Percentiles rank a stretch among this genome's conserved stretches.
Evolutionary conservation across 2,329 filamentous ascomycete genomes (phyloP).

Genomic region (Cordyceps militaris): DNA sequence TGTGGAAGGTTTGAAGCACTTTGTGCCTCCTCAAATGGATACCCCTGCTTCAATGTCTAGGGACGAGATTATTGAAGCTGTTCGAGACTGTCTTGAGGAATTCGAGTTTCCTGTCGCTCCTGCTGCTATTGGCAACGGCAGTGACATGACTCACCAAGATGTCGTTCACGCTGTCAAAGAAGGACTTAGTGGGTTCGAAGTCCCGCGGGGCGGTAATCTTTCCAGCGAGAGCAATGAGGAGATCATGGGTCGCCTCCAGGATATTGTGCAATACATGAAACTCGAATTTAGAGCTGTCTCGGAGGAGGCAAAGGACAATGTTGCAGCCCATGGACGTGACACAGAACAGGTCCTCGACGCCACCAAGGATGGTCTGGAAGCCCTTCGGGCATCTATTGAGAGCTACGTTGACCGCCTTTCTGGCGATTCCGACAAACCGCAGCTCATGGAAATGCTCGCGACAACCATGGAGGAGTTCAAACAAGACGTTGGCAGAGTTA

Average conservation of each 20-base stretch:
- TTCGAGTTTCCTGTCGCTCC: constrained; percentile 66
- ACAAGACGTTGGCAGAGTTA: constrained; percentile 59
- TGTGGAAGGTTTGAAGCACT: constrained; percentile 77
- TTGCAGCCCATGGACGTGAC: constrained; percentile 69
- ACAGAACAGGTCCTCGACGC: constrained; percentile 85
- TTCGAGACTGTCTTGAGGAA: constrained; percentile 80
- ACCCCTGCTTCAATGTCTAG: constrained; percentile 63
- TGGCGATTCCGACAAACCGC: constrained; percentile 65
- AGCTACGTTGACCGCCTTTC: constrained; percentile 67
- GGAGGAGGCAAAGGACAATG: constrained; percentile 67
- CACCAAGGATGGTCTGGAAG: constrained; percentile 79
- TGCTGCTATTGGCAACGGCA: constrained; percentile 42
- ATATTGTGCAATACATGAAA: constrained; percentile 56
- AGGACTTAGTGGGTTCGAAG: constrained; percentile 46
- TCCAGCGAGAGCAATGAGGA: constrained; percentile 39
- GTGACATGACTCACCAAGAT: constrained; percentile 51
- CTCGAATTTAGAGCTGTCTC: constrained; percentile 54
- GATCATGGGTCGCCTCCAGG: constrained; percentile 50
- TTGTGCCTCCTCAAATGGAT: constrained; percentile 65
- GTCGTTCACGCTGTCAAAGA: constrained; percentile 58
- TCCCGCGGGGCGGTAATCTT: constrained; percentile 36
- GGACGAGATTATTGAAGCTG: constrained; percentile 76
- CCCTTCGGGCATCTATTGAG: constrained; percentile 72
- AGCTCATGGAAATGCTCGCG: constrained; percentile 64
- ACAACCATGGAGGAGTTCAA: constrained; percentile 60